Conservation (phyloP, 495 filamentous ascomycete species). For the Podospora comata region DNA sequence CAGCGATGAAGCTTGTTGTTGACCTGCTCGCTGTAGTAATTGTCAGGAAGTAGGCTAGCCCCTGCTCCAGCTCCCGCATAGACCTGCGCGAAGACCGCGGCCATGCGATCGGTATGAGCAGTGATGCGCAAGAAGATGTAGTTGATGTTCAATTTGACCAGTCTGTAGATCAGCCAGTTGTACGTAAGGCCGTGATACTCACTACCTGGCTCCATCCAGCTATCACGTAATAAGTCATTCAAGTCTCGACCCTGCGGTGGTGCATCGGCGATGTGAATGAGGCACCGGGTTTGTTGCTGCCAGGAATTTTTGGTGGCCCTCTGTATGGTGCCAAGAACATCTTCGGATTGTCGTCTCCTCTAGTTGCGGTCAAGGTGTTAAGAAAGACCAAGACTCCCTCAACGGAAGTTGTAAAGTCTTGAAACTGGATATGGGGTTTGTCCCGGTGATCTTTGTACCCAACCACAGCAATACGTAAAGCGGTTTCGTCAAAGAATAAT, state of each 20-base stretch:
- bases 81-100: slow-evolving; percentile 25
- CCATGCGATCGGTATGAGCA: slow-evolving; percentile 35
- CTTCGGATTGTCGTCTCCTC: slow-evolving; percentile 33
- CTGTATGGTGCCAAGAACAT: slow-evolving; percentile 35
- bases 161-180: slow-evolving; percentile 26
- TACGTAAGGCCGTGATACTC: slow-evolving; percentile 37
- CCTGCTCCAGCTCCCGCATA: slow-evolving; percentile 28
- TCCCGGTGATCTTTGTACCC: slow-evolving; percentile 40
- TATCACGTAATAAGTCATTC: slow-evolving; percentile 22
- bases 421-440: slow-evolving; percentile 32
- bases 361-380: slow-evolving; percentile 19
- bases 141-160: slow-evolving; percentile 36
- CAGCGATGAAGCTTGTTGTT: neutral
- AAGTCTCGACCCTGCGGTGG: slow-evolving; percentile 34
- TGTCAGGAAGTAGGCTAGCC: slow-evolving; percentile 22
- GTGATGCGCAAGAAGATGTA: slow-evolving; percentile 38
- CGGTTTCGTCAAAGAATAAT: slow-evolving; percentile 37
- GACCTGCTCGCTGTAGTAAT: slow-evolving; percentile 21
- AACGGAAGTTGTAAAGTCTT: slow-evolving; percentile 34
- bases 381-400: slow-evolving; percentile 29
- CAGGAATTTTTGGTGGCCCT: slow-evolving; percentile 32
- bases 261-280: slow-evolving; percentile 41
- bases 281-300: slow-evolving; percentile 36
- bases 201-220: slow-evolving; percentile 27
- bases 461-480: slow-evolving; percentile 43